These are phyloP conservation scores for Gossypium ekmanianum DNA, from an alignment of 345 rosid species.

Conservation along the genomic window DNA sequence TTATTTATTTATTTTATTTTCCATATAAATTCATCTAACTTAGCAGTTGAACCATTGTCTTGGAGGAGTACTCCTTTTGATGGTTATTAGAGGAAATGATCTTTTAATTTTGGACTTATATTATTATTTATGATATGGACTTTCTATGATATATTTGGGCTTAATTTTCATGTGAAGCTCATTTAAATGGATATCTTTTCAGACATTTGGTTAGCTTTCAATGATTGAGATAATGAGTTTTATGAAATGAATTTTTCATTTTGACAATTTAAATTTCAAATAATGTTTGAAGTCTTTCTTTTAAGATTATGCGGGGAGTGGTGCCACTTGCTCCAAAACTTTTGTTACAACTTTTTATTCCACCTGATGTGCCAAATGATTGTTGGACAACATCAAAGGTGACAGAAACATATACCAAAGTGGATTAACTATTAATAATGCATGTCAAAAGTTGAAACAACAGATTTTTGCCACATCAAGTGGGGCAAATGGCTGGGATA, in stretches of 20 bases:
- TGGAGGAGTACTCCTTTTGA: neutral
- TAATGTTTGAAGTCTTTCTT: neutral
- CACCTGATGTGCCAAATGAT: neutral
- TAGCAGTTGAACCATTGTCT: neutral
- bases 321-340: neutral
- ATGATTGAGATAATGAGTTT: neutral
- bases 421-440: neutral
- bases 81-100: neutral
- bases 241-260: neutral
- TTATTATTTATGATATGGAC: neutral
- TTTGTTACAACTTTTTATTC: neutral
- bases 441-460: slow-evolving; percentile 9
- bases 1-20: neutral
- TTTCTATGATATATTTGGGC: neutral
- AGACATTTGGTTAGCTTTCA: neutral
- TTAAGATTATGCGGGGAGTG: neutral
- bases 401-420: neutral
- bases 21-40: neutral
- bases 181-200: neutral
- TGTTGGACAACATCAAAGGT: neutral
- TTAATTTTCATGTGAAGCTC: neutral
- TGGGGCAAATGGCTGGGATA: neutral
- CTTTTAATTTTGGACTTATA: neutral
- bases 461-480: neutral
- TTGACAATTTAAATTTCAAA: neutral